A percentile compares a stretch with the other conserved stretches of the same genome.
Evolutionary conservation across 495 filamentous ascomycete genomes (phyloP).

Genomic region (Podospora conica): DNA sequence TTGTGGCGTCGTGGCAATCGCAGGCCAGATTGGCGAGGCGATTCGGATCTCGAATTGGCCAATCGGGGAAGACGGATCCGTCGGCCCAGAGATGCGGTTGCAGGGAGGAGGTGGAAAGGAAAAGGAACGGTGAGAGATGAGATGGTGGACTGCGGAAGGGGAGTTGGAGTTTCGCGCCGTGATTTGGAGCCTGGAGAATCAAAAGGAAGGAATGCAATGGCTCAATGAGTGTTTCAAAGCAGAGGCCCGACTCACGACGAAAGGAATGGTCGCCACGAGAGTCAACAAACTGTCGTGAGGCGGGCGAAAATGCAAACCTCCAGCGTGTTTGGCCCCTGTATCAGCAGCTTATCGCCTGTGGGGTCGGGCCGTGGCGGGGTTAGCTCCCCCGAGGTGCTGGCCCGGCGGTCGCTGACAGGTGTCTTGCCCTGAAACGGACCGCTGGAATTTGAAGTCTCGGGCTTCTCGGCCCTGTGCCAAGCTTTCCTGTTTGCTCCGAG

Average conservation of each 20-base stretch:
- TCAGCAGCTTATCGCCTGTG: neutral
- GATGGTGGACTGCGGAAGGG: neutral
- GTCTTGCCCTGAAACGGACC: neutral
- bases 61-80: neutral
- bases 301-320: neutral
- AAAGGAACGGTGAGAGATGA: no score
- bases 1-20: neutral
- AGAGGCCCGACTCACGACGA: neutral
- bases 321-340: neutral
- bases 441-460: neutral
- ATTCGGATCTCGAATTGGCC: neutral
- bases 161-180: neutral
- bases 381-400: neutral
- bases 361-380: neutral
- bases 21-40: neutral
- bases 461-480: neutral
- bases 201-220: neutral
- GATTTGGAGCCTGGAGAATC: neutral
- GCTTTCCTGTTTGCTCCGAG: neutral
- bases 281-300: neutral
- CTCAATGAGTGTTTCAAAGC: neutral
- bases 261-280: neutral
- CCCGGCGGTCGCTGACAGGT: constrained; percentile 7
- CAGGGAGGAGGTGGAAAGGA: neutral
- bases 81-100: neutral